phyloP scores from a whole-genome alignment of 768 basidiomycete genomes.

The Fistulinella prunicolor region DNA sequence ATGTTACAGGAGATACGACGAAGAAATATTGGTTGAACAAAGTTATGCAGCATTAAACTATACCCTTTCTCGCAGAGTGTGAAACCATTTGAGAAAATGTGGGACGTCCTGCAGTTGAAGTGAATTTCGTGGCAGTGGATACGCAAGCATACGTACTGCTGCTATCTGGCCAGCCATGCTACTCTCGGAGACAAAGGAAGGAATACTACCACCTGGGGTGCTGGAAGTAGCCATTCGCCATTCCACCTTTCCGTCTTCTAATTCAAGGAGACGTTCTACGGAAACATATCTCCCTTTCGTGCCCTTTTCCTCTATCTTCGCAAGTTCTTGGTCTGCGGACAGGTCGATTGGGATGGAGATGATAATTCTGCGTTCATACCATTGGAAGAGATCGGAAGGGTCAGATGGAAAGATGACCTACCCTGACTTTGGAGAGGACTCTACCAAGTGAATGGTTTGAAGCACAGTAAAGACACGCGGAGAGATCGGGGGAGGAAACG shows the following conservation, averaged over 20 bases:
- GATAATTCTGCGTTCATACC: constrained; percentile 25
- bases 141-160: constrained; percentile 36
- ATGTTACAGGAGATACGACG: neutral
- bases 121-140: constrained; percentile 1
- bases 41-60: neutral
- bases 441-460: constrained; percentile 55
- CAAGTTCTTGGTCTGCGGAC: constrained; percentile 52
- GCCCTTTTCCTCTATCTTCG: constrained; percentile 59
- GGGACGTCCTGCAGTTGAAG: constrained; percentile 56
- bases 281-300: constrained; percentile 67
- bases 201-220: constrained; percentile 67
- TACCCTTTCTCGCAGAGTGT: constrained; percentile 25
- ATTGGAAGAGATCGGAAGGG: neutral
- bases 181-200: constrained; percentile 58
- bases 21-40: neutral
- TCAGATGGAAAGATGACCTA: constrained; percentile 30
- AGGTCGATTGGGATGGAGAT: constrained; percentile 72
- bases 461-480: constrained; percentile 75
- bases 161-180: constrained; percentile 63
- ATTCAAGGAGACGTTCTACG: constrained; percentile 63
- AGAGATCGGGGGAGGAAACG: constrained; percentile 65
- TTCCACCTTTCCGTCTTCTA: constrained; percentile 61
- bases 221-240: constrained; percentile 83
- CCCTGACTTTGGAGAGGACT: constrained; percentile 55
- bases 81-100: constrained; percentile 68